Conservation (phyloP, 2,329 filamentous ascomycete species). For the Lojkania enalia region DNA sequence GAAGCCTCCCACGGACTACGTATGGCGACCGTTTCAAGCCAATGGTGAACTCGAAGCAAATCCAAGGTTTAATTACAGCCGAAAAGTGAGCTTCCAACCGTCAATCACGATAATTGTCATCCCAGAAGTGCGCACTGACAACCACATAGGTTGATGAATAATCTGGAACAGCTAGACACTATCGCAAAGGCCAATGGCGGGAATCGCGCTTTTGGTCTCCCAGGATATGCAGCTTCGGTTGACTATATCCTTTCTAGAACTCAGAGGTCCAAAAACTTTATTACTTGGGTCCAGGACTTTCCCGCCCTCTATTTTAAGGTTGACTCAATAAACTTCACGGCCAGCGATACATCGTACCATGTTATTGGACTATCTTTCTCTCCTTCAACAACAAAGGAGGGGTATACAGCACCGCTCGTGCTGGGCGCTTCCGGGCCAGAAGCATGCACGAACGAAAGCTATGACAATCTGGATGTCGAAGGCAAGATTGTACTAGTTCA, state of each 20-base stretch:
- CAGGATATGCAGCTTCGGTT: constrained; percentile 61
- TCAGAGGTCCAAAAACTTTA: constrained; percentile 43
- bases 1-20: constrained; percentile 24
- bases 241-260: constrained; percentile 60
- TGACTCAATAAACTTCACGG: constrained; percentile 46
- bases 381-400: constrained; percentile 52
- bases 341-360: constrained; percentile 43
- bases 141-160: constrained; percentile 54
- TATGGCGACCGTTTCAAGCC: constrained; percentile 26
- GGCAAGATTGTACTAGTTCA: constrained; percentile 49
- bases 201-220: constrained; percentile 63
- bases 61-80: constrained; percentile 47
- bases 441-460: constrained; percentile 47
- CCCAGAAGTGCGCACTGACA: background rate
- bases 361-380: constrained; percentile 53
- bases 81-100: constrained; percentile 32
- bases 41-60: constrained; percentile 42
- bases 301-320: constrained; percentile 50
- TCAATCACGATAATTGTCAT: background rate
- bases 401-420: constrained; percentile 48
- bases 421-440: constrained; percentile 46
- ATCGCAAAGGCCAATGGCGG: constrained; percentile 61
- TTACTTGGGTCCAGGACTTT: constrained; percentile 56
- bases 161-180: constrained; percentile 58
- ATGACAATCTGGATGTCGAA: constrained; percentile 44